phyloP scores from a whole-genome alignment of 495 filamentous ascomycete genomes.

The Paragyromitra xinjiangensis region DNA sequence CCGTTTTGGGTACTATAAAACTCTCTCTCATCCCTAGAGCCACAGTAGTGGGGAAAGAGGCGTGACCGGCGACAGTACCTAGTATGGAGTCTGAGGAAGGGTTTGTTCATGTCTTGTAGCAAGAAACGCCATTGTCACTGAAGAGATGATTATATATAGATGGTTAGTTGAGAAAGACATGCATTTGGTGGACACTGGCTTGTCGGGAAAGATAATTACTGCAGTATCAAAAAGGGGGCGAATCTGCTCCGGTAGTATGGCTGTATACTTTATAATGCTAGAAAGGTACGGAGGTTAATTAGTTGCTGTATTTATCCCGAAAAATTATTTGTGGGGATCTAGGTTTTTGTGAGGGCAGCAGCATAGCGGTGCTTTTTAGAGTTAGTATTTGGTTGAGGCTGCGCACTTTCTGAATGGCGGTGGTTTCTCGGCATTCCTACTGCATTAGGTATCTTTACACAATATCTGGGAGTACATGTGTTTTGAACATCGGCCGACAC shows the following conservation, averaged over 20 bases:
- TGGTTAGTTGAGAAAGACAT: no score
- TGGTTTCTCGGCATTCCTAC: neutral
- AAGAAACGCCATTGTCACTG: no score
- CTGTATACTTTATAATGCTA: neutral
- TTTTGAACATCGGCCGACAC: no score
- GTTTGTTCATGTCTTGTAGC: no score
- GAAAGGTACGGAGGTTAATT: no score
- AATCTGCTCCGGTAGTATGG: neutral
- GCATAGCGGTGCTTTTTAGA: neutral
- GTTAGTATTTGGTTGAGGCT: neutral
- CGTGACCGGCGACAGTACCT: no score
- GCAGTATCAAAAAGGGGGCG: neutral
- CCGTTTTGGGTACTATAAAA: no score
- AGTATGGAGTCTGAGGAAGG: no score
- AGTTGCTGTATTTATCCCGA: neutral
- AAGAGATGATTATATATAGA: no score
- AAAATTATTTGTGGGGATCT: neutral
- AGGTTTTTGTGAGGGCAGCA: neutral
- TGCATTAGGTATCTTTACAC: neutral
- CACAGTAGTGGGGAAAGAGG: no score
- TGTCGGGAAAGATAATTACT: neutral
- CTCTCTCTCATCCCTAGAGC: no score
- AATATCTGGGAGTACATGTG: neutral
- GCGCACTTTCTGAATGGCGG: neutral
- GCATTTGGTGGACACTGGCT: no score